phyloP scores from a whole-genome alignment of 2,329 filamentous ascomycete species.

The Chalara sp. region DNA sequence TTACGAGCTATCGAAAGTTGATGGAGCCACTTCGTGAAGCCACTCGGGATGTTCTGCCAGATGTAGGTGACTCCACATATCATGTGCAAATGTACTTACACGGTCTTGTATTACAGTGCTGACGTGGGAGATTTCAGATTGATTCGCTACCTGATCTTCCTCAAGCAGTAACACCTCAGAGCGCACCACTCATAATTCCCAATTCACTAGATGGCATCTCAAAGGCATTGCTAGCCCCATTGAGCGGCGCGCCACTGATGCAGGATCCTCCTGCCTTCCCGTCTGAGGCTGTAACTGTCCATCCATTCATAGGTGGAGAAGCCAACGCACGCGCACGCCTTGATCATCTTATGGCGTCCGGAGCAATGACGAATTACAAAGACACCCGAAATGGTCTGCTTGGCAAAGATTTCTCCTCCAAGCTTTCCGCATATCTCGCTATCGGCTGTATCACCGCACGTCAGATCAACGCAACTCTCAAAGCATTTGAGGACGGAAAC shows the following conservation, averaged over 20 bases:
- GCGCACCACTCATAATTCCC: slow-evolving; percentile 57
- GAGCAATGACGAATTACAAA: slow-evolving; percentile 58
- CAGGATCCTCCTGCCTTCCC: slow-evolving; percentile 46
- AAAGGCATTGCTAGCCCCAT: slow-evolving; percentile 47
- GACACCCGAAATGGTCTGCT: slow-evolving; percentile 65
- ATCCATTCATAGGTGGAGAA: slow-evolving; percentile 66
- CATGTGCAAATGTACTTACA: not conserved
- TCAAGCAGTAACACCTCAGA: slow-evolving; percentile 48
- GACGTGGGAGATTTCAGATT: not conserved
- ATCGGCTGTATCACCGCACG: slow-evolving; percentile 68
- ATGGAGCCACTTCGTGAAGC: slow-evolving; percentile 63
- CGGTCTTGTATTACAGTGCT: slow-evolving; percentile 34
- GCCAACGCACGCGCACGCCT: slow-evolving; percentile 51
- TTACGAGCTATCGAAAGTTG: slow-evolving; percentile 67
- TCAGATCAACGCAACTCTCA: slow-evolving; percentile 61
- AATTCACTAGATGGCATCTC: slow-evolving; percentile 45
- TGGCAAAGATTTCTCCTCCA: slow-evolving; percentile 66
- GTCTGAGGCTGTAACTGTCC: slow-evolving; percentile 46
- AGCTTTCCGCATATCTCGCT: slow-evolving; percentile 66
- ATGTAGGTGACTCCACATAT: not conserved
- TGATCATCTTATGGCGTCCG: slow-evolving; percentile 51
- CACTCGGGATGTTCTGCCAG: slow-evolving; percentile 50
- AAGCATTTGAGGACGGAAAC: slow-evolving; percentile 62
- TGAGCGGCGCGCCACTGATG: slow-evolving; percentile 43
- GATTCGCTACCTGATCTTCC: slow-evolving; percentile 51